Percentiles rank a stretch among this genome's conserved stretches.
phyloP scores from a whole-genome alignment of 2,329 filamentous ascomycete genomes.

The Aspergillus sp. region DNA sequence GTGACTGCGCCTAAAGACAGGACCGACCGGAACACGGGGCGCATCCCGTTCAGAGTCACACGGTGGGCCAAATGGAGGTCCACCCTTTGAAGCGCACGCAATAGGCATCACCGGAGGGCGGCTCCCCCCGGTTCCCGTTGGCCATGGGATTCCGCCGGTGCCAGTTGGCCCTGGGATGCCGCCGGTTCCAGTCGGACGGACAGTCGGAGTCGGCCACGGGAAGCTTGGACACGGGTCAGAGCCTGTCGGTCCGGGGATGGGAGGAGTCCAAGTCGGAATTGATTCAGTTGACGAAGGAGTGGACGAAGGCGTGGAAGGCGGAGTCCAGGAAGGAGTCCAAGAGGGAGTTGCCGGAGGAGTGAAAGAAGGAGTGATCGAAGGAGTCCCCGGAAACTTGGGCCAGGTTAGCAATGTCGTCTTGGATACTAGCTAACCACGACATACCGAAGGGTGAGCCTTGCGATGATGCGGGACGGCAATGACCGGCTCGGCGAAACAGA shows the following conservation, averaged over 20 bases:
- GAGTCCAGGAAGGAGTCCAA: background rate
- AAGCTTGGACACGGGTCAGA: too few species aligned
- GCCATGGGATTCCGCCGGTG: background rate
- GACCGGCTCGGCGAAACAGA: slow-evolving; percentile 14
- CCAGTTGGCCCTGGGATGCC: background rate
- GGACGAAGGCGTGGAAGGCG: background rate
- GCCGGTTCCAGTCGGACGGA: background rate
- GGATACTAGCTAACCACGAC: background rate
- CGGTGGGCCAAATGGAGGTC: background rate
- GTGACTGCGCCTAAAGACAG: background rate
- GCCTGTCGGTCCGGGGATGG: slow-evolving; percentile 3
- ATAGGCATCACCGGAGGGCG: too few species aligned
- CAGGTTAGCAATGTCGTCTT: background rate
- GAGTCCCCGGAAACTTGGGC: slow-evolving; percentile 1
- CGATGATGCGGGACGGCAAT: slow-evolving; percentile 12
- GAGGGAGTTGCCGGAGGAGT: slow-evolving; percentile 2
- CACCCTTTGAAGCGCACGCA: background rate
- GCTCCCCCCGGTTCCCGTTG: too few species aligned
- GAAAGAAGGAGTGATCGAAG: slow-evolving; percentile 1
- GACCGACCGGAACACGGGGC: background rate
- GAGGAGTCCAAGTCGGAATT: background rate
- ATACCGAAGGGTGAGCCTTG: slow-evolving; percentile 5
- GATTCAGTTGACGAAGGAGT: background rate
- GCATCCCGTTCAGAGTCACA: background rate
- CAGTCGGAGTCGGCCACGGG: background rate